These are phyloP conservation scores for Daldinia caldariorum DNA, from an alignment of 495 filamentous ascomycete genomes.

Conservation along the genomic window DNA sequence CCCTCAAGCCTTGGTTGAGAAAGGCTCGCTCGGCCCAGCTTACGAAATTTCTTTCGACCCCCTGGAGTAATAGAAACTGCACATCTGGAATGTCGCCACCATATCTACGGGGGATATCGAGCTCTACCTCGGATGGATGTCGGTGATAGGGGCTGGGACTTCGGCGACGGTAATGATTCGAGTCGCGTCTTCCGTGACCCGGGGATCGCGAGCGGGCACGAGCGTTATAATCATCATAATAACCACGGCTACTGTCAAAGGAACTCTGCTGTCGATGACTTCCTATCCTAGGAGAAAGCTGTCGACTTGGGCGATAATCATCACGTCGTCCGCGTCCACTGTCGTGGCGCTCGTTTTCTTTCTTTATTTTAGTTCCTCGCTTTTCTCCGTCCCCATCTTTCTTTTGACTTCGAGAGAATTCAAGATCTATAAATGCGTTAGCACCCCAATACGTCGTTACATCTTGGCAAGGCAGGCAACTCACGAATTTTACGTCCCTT, in stretches of 20 bases:
- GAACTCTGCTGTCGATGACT: slow-evolving; percentile 52
- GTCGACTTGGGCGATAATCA: slow-evolving; percentile 71
- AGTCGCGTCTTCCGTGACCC: slow-evolving; percentile 58
- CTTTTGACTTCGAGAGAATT: slow-evolving; percentile 89
- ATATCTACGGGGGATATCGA: slow-evolving; percentile 77
- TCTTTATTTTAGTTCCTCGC: slow-evolving; percentile 48
- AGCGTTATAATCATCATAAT: slow-evolving; percentile 51
- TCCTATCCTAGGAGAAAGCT: slow-evolving; percentile 59
- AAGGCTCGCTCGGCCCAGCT: slow-evolving; percentile 82
- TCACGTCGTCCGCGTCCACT: slow-evolving; percentile 66
- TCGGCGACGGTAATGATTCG: slow-evolving; percentile 63
- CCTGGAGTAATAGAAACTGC: slow-evolving; percentile 83
- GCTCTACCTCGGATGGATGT: slow-evolving; percentile 64
- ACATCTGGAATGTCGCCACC: slow-evolving; percentile 88
- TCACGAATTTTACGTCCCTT: slow-evolving; percentile 91
- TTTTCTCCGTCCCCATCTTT: slow-evolving; percentile 67
- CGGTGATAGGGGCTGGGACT: slow-evolving; percentile 71
- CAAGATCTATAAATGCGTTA: slow-evolving; percentile 73
- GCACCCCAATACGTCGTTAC: not conserved
- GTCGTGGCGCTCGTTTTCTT: slow-evolving; percentile 57
- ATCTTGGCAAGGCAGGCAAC: slow-evolving; percentile 49
- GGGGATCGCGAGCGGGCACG: slow-evolving; percentile 77
- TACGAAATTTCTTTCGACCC: slow-evolving; percentile 83
- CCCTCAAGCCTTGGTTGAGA: slow-evolving; percentile 71
- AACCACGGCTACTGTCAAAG: slow-evolving; percentile 55